Conservation (phyloP, 768 basidiomycete genomes). For the Suillus occidentalis region DNA sequence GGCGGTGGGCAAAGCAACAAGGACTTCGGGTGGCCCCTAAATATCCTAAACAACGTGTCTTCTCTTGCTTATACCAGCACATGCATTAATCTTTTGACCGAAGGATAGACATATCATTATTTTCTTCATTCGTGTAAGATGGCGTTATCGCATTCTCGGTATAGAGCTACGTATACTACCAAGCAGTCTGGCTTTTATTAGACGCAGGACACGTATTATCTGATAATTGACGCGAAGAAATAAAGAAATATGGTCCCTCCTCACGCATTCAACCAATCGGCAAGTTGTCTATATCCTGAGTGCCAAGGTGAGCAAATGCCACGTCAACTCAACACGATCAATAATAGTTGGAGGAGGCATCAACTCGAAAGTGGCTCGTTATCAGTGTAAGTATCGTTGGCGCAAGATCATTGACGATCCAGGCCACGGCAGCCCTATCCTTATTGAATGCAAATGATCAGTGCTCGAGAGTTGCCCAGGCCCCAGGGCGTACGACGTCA, state of each 20-base stretch:
- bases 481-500: constrained; percentile 13
- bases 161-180: background rate
- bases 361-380: constrained; percentile 16
- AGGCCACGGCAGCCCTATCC: constrained; percentile 27
- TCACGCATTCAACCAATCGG: constrained; percentile 4
- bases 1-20: constrained; percentile 54
- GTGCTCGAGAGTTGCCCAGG: constrained; percentile 24
- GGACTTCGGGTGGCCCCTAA: constrained; percentile 54
- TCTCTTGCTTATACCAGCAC: constrained; percentile 61
- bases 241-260: background rate
- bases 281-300: background rate
- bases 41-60: constrained; percentile 58
- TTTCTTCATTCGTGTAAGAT: background rate
- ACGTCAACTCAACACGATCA: background rate
- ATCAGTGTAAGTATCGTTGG: background rate
- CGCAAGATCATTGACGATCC: background rate
- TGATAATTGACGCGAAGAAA: background rate
- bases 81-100: constrained; percentile 28
- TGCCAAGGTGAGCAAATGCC: background rate
- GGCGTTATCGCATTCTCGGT: background rate
- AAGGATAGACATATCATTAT: background rate
- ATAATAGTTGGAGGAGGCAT: too few species aligned
- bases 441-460: constrained; percentile 19
- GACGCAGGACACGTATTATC: background rate
- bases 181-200: background rate